Percentiles rank a stretch among this genome's conserved stretches.
phyloP scores from a whole-genome alignment of 2,329 filamentous ascomycete species.

The Rosellinia necatrix region DNA sequence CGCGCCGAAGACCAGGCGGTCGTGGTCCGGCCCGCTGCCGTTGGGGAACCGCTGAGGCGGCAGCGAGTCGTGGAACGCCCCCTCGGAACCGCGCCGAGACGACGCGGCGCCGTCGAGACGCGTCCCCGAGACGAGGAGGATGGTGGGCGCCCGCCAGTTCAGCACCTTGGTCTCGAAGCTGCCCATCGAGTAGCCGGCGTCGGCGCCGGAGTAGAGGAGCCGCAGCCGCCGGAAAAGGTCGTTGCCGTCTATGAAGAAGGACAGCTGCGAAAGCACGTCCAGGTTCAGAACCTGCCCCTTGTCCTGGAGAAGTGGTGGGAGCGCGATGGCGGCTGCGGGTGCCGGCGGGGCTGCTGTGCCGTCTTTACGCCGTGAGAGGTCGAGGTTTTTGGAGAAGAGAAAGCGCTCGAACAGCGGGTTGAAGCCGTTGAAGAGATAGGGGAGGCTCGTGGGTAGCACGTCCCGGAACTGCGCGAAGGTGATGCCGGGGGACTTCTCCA shows the following conservation, averaged over 20 bases:
- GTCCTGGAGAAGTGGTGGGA: slow-evolving; percentile 54
- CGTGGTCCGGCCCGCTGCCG: slow-evolving; percentile 48
- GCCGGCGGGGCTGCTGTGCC: slow-evolving; percentile 29
- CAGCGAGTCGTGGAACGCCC: slow-evolving; percentile 63
- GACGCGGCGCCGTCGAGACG: slow-evolving; percentile 55
- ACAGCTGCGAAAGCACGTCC: slow-evolving; percentile 70
- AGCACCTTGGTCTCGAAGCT: slow-evolving; percentile 76
- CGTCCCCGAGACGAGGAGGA: slow-evolving; percentile 70
- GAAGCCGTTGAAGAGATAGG: slow-evolving; percentile 70
- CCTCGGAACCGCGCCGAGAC: slow-evolving; percentile 56
- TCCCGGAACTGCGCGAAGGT: slow-evolving; percentile 64
- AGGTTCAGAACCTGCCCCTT: slow-evolving; percentile 66
- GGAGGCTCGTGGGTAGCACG: slow-evolving; percentile 63
- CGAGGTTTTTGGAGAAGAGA: slow-evolving; percentile 73
- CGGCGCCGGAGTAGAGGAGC: slow-evolving; percentile 70
- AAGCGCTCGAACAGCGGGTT: slow-evolving; percentile 75
- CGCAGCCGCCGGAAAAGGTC: slow-evolving; percentile 69
- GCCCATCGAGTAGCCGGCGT: slow-evolving; percentile 76
- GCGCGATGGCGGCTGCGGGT: slow-evolving; percentile 13
- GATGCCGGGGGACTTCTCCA: slow-evolving; percentile 67
- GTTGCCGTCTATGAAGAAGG: slow-evolving; percentile 70
- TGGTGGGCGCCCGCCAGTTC: slow-evolving; percentile 76
- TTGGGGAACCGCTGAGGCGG: slow-evolving; percentile 65
- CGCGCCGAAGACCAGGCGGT: slow-evolving; percentile 67
- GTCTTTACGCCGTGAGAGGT: slow-evolving; percentile 61